Percentiles rank a stretch among this genome's conserved stretches.
phyloP scores from a whole-genome alignment of 768 basidiomycete species.

The Agaricus blazei region DNA sequence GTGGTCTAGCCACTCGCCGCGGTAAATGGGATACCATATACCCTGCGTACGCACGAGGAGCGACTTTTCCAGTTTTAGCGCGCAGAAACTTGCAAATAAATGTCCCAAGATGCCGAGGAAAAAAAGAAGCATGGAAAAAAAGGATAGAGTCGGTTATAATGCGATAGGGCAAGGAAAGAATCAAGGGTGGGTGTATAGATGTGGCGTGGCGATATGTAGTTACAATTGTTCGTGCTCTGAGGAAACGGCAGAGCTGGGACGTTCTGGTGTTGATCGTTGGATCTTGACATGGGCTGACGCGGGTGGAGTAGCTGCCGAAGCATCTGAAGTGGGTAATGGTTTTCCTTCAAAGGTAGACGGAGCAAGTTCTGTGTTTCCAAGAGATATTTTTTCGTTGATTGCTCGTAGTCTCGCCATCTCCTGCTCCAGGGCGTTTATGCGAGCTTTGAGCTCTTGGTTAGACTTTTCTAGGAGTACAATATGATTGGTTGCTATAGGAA shows the following conservation, averaged over 20 bases:
- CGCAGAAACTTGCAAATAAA: constrained; percentile 4
- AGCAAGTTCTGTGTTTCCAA: constrained; percentile 54
- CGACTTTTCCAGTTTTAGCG: too few relatives aligned
- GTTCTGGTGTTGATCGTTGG: constrained; percentile 59
- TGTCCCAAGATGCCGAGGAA: constrained; percentile 10
- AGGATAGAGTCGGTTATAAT: constrained; percentile 11
- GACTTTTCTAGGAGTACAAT: constrained; percentile 68
- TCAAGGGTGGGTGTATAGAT: constrained; percentile 14
- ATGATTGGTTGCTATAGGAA: constrained; percentile 64
- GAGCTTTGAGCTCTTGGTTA: constrained; percentile 66
- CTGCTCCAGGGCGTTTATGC: constrained; percentile 58
- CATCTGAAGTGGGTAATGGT: constrained; percentile 63
- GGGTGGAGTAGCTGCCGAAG: constrained; percentile 33
- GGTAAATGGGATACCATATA: too few relatives aligned
- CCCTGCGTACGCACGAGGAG: too few relatives aligned
- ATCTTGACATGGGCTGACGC: constrained; percentile 50
- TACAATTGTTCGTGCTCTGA: constrained; percentile 45
- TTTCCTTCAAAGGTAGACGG: constrained; percentile 44
- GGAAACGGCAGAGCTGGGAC: constrained; percentile 46
- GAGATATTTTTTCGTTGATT: constrained; percentile 81
- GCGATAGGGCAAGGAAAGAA: neutral
- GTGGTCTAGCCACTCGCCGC: neutral
- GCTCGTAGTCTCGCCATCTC: constrained; percentile 68
- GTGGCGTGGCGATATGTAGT: constrained; percentile 23
- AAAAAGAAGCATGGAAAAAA: neutral